Evolutionary conservation across 495 filamentous ascomycete genomes (phyloP).

Genomic region (Penicillium maclennaniae): DNA sequence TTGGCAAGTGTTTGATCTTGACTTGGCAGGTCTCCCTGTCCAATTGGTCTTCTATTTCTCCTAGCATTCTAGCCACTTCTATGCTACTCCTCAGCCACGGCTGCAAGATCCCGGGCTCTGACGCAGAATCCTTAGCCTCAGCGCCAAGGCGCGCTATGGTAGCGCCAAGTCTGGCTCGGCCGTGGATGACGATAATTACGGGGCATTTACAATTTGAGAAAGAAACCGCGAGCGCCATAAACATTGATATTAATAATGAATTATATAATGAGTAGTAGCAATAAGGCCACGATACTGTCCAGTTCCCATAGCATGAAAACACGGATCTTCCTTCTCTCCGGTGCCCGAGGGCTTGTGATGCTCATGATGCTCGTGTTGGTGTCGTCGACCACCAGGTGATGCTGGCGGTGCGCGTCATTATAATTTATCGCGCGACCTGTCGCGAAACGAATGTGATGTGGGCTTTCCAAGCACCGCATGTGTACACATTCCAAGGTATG

Average conservation of each 20-base stretch:
- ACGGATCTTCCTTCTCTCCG: neutral
- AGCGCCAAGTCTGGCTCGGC: neutral
- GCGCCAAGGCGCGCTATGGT: neutral
- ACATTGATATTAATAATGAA: constrained; percentile 20
- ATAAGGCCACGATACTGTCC: constrained; percentile 6
- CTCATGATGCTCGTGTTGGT: constrained; percentile 16
- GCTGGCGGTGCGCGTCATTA: constrained; percentile 11
- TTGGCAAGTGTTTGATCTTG: neutral
- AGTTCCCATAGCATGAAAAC: neutral
- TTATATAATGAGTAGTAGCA: constrained; percentile 4
- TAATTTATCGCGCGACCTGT: constrained; percentile 5
- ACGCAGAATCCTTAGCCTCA: constrained; percentile 4
- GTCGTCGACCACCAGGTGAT: constrained; percentile 10
- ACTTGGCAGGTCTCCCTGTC: neutral
- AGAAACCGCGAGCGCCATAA: neutral
- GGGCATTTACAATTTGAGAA: neutral
- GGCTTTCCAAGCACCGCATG: constrained; percentile 7
- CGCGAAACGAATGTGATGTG: constrained; percentile 8
- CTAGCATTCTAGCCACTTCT: neutral
- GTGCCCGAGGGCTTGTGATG: constrained; percentile 3
- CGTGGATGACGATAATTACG: neutral
- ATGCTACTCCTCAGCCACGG: neutral
- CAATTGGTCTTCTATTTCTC: neutral
- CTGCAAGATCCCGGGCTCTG: neutral
- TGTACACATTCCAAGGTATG: neutral